Evolutionary conservation across 371 early-diverging fungal species (phyloP).

Genomic region (Rhizomucor miehei): DNA sequence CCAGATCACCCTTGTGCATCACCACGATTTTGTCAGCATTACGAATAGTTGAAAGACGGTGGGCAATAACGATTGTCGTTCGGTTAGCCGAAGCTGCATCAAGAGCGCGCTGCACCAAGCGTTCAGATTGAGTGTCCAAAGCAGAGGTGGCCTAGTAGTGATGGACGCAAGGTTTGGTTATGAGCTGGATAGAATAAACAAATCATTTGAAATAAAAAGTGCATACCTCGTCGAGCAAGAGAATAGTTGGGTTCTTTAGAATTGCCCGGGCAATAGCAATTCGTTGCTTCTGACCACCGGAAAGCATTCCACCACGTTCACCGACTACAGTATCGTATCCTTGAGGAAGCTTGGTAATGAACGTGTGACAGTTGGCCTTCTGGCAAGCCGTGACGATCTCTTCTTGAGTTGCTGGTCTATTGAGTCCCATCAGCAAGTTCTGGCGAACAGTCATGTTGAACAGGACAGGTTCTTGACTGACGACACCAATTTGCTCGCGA

Average conservation of each 20-base stretch:
- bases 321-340: conserved; percentile 73
- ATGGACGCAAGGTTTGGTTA: conserved; percentile 8
- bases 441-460: conserved; percentile 51
- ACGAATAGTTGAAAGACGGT: conserved; percentile 69
- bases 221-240: conserved; percentile 54
- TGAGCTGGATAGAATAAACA: neutral
- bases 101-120: conserved; percentile 68
- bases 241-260: conserved; percentile 66
- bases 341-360: conserved; percentile 70
- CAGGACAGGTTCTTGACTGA: conserved; percentile 65
- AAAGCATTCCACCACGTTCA: conserved; percentile 56
- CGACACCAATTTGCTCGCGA: conserved; percentile 49
- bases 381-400: conserved; percentile 57
- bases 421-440: conserved; percentile 42
- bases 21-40: conserved; percentile 78
- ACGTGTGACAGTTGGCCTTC: conserved; percentile 71
- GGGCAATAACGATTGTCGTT: conserved; percentile 88
- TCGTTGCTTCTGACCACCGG: conserved; percentile 63
- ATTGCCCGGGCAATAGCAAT: conserved; percentile 81
- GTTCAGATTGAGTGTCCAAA: conserved; percentile 68
- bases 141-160: conserved; percentile 64
- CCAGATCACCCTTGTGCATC: conserved; percentile 59
- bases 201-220: neutral
- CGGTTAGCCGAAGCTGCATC: conserved; percentile 67
- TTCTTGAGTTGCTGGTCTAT: conserved; percentile 20